Evolutionary conservation across 2,329 filamentous ascomycete genomes (phyloP), one percentile per base, ranked within the genome.

Genomic region (Fonsecaea monophora): DNA sequence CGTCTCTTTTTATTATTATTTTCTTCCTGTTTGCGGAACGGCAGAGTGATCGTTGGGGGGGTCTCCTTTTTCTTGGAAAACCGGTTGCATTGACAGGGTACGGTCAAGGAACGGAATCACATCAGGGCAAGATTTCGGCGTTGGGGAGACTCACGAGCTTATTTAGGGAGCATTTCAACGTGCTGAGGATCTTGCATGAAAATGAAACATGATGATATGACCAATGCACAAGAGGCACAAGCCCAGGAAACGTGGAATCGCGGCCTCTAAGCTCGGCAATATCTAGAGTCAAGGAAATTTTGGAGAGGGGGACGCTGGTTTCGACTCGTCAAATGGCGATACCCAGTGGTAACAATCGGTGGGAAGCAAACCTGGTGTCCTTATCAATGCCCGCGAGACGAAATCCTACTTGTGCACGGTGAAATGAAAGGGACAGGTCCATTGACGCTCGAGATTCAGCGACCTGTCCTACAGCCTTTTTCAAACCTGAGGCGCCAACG

Each of bases 191-290:
- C 21, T 50, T 50, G 45, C 45, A 50, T 50, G 45, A 50, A 18
- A 50, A 50, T 50, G 18, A 50, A 50, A 25, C 45, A 50, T 50
- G 45, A 50, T 30, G 45, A 50, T 50, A 50, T 50, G 45, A 50
- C 45, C 45, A 50, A 50, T 50, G 45, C 18, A 50, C 8, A 48
- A 4, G 25, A 21, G 45, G 10, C 18, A 25, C 45, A 12, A 25
- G 10, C 18, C 45, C 12, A 18, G 21, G 45, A 25, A 30, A 25
- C 1, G 12, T 50, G 5, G 21, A 50, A 13, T 10, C 18, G 18
- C 45, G 25, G 9, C 45, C 8, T 25, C 18, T 12, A 4, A 25
- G 12, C 18, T 25, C 42, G 18, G 42, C 42, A 12, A 50, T 25
- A 10, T 25, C 18, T 50, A 30, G 45, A 50, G 9, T 21, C 25